phyloP scores from a whole-genome alignment of 495 filamentous ascomycete genomes.

The Hypoxylon fuscum region DNA sequence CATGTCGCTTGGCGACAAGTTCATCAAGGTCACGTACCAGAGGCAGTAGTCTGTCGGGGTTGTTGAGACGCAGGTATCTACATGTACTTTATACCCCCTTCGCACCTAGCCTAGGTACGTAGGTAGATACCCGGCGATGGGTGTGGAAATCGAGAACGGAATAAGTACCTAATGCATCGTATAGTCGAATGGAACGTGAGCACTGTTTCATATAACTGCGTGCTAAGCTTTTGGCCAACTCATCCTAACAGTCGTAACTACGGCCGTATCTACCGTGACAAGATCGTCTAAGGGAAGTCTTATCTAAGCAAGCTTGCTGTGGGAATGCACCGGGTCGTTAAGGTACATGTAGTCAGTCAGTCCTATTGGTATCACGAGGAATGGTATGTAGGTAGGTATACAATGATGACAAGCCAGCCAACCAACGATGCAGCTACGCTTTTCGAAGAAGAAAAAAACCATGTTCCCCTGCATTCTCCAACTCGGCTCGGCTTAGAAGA shows the following conservation, averaged over 20 bases:
- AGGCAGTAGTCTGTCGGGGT: conserved; percentile 66
- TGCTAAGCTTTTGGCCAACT: no score
- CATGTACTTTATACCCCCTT: conserved; percentile 21
- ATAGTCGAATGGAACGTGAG: no score
- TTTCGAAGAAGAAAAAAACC: not conserved
- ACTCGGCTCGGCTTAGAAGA: conserved; percentile 71
- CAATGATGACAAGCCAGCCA: conserved; percentile 16
- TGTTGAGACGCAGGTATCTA: not conserved
- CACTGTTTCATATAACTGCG: no score
- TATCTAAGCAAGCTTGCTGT: no score
- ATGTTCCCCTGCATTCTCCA: not conserved
- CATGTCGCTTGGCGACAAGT: conserved; percentile 77
- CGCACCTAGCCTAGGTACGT: conserved; percentile 2
- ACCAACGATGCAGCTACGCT: conserved; percentile 5
- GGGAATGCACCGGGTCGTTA: no score
- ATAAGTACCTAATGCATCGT: no score
- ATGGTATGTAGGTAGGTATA: conserved; percentile 31
- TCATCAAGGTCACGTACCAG: conserved; percentile 89
- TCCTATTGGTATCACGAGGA: conserved; percentile 34
- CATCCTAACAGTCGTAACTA: no score
- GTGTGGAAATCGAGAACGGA: conserved; percentile 2
- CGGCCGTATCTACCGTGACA: no score
- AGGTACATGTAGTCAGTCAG: no score
- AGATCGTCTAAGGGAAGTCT: no score
- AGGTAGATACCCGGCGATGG: no score